These are phyloP conservation scores for Dactylellina drechsleri DNA, from an alignment of 2,329 filamentous ascomycete species.

Conservation along the genomic window DNA sequence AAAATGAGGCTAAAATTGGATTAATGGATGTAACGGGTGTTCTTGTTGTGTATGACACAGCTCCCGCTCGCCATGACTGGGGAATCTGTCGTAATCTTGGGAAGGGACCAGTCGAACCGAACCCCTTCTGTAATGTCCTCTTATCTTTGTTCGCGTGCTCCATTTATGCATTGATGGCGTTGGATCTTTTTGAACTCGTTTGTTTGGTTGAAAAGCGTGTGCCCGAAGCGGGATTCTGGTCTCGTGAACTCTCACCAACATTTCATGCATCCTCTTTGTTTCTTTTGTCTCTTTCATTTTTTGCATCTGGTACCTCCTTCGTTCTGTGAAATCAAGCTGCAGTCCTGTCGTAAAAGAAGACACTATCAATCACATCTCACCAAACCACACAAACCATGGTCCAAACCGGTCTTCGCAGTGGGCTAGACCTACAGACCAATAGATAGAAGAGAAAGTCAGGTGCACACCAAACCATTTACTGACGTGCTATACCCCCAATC, in stretches of 20 bases:
- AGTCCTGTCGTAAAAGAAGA: constrained; percentile 17
- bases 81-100: constrained; percentile 27
- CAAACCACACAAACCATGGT: constrained; percentile 10
- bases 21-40: constrained; percentile 26
- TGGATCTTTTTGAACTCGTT: not conserved
- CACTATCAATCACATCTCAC: constrained; percentile 4
- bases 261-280: not conserved
- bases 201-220: constrained; percentile 3
- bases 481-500: constrained; percentile 38
- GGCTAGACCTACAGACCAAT: constrained; percentile 7
- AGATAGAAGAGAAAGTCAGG: constrained; percentile 8
- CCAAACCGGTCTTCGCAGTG: too few relatives aligned
- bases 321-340: constrained; percentile 23
- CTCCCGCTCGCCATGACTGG: constrained; percentile 21
- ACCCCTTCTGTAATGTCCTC: too few relatives aligned
- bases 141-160: not conserved
- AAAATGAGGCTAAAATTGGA: constrained; percentile 11
- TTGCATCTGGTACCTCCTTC: constrained; percentile 7
- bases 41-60: constrained; percentile 17
- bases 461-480: constrained; percentile 3
- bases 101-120: not conserved
- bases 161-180: constrained; percentile 47
- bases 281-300: not conserved
- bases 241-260: constrained; percentile 24
- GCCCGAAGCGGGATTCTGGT: constrained; percentile 32